Evolutionary conservation across 1,284 basidiomycete species (phyloP).

Genomic region (Mycosarcoma maydis): DNA sequence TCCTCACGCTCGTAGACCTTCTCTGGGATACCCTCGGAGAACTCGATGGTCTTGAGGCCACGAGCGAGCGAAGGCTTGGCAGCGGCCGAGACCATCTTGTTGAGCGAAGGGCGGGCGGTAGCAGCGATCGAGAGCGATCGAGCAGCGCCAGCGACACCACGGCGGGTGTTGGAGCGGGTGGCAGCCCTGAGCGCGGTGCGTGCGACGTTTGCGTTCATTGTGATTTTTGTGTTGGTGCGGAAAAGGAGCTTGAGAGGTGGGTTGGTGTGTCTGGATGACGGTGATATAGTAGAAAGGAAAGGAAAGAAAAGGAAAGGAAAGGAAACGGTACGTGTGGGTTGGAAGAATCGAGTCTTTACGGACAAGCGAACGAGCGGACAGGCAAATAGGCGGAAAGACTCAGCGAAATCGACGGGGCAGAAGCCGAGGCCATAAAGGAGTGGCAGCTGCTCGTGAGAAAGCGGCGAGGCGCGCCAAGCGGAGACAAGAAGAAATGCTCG

Average conservation of each 20-base stretch:
- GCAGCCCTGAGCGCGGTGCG: slow-evolving; percentile 50
- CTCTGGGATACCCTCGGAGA: slow-evolving; percentile 86
- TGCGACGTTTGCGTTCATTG: slow-evolving; percentile 53
- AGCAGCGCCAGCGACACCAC: slow-evolving; percentile 34
- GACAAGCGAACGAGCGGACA: neutral
- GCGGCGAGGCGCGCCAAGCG: neutral
- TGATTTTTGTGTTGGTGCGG: slow-evolving; percentile 1
- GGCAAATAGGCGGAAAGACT: neutral
- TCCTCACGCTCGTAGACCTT: slow-evolving; percentile 96
- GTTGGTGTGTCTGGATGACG: neutral
- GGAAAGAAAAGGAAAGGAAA: neutral
- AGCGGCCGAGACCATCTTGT: slow-evolving; percentile 35
- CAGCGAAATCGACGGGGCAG: neutral
- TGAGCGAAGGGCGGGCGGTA: slow-evolving; percentile 41
- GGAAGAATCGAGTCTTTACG: neutral
- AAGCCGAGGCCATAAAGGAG: neutral
- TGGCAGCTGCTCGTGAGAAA: slow-evolving; percentile 4
- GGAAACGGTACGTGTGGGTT: no score
- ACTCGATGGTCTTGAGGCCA: slow-evolving; percentile 96
- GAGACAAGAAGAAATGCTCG: neutral
- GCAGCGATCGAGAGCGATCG: slow-evolving; percentile 49
- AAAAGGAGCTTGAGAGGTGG: neutral
- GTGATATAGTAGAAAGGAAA: slow-evolving; percentile 1
- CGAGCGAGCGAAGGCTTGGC: slow-evolving; percentile 52
- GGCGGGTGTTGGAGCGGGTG: slow-evolving; percentile 44